phyloP scores from a whole-genome alignment of 495 filamentous ascomycete genomes.

The Darksidea phi region DNA sequence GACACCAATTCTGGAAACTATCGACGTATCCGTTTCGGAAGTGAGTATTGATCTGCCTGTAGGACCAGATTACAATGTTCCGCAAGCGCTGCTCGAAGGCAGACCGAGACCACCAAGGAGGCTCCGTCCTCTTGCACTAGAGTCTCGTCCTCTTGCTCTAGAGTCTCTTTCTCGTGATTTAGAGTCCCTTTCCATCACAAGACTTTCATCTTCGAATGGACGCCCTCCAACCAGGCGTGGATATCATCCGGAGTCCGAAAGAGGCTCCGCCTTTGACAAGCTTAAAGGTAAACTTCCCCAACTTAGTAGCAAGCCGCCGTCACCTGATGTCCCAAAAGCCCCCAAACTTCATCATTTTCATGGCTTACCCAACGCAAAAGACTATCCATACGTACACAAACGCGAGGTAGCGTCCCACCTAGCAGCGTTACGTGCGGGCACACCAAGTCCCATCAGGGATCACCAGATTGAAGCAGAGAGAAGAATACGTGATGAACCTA shows the following conservation, averaged over 20 bases:
- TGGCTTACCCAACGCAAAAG: neutral
- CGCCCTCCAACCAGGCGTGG: neutral
- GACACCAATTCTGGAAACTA: neutral
- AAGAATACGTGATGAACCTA: neutral
- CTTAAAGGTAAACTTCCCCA: no score
- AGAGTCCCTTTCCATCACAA: neutral
- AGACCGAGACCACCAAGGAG: neutral
- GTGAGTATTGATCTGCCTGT: neutral
- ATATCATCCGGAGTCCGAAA: no score
- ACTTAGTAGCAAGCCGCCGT: neutral
- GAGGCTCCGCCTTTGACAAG: no score
- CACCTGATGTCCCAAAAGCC: neutral
- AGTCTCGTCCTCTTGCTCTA: no score
- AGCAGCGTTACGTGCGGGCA: neutral
- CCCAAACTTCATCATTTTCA: slow-evolving; percentile 20
- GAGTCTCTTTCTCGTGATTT: neutral
- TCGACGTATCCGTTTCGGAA: neutral
- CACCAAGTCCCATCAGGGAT: neutral
- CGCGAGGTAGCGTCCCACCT: slow-evolving; percentile 2
- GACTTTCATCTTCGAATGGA: neutral
- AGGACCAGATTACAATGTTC: neutral
- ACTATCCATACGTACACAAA: slow-evolving; percentile 18
- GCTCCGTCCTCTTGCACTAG: no score
- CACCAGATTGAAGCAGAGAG: neutral
- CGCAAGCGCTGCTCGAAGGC: neutral